Conservation (phyloP, 805 yeast genomes). For the Candida ulmi region DNA sequence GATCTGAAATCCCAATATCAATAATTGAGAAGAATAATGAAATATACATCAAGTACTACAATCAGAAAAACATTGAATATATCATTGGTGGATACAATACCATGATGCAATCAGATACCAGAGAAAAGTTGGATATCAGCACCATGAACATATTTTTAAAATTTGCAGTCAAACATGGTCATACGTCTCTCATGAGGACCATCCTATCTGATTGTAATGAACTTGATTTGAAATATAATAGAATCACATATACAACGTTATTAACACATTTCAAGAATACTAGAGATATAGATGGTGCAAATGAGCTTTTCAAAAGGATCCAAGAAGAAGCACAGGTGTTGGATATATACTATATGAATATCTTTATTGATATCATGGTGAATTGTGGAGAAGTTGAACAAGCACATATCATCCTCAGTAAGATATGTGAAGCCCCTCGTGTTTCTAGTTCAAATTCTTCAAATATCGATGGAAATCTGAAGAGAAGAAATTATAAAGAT, state of each 20-base stretch:
- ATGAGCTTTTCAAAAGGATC: slow-evolving; percentile 1
- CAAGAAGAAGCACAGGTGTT: slow-evolving; percentile 6
- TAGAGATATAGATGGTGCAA: slow-evolving; percentile 1
- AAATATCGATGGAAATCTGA: not conserved
- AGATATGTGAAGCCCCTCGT: not conserved
- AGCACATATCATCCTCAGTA: not conserved
- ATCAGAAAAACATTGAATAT: slow-evolving; percentile 2
- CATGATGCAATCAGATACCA: not conserved
- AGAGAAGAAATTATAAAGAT: slow-evolving; percentile 6
- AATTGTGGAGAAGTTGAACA: slow-evolving; percentile 3
- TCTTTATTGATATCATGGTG: slow-evolving; percentile 5
- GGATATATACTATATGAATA: slow-evolving; percentile 8
- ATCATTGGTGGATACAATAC: slow-evolving; percentile 4
- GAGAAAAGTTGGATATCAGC: slow-evolving; percentile 6
- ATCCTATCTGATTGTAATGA: slow-evolving; percentile 14
- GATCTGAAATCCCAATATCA: slow-evolving; percentile 25
- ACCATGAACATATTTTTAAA: slow-evolving; percentile 25
- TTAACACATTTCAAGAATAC: slow-evolving; percentile 10
- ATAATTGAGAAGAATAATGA: slow-evolving; percentile 22
- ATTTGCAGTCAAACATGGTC: slow-evolving; percentile 17
- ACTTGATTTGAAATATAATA: slow-evolving; percentile 20
- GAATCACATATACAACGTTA: slow-evolving; percentile 23
- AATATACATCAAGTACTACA: slow-evolving; percentile 15
- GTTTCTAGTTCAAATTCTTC: not conserved
- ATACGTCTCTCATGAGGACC: slow-evolving; percentile 9